Conservation (phyloP, 2,329 filamentous ascomycete species). For the Sclerotinia minor region DNA sequence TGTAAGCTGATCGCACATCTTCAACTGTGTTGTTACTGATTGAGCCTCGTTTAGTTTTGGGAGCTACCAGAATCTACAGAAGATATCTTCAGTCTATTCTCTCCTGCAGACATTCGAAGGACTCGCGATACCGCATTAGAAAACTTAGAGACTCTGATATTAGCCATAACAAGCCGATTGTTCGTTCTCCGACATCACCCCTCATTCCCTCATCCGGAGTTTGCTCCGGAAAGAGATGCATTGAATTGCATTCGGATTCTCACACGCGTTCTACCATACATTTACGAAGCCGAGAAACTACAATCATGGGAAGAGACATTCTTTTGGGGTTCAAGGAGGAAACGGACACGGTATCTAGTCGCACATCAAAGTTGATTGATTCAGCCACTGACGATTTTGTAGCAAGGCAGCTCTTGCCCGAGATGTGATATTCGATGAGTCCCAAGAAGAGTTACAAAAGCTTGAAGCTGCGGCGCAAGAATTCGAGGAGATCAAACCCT, state of each 20-base stretch:
- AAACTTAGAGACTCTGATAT: constrained; percentile 86
- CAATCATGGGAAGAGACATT: constrained; percentile 87
- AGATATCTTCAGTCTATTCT: constrained; percentile 95
- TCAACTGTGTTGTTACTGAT: constrained; percentile 26
- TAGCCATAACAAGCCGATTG: constrained; percentile 79
- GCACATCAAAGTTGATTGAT: background rate
- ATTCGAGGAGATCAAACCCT: constrained; percentile 79
- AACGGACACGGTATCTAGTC: constrained; percentile 53
- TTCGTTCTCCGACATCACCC: constrained; percentile 83
- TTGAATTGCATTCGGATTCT: constrained; percentile 93
- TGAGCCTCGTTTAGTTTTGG: constrained; percentile 71
- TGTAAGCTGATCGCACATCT: constrained; percentile 53
- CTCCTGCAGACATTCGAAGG: constrained; percentile 81
- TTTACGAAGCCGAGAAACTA: constrained; percentile 86
- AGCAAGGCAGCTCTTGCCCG: constrained; percentile 64
- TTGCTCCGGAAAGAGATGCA: constrained; percentile 81
- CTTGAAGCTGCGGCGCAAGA: constrained; percentile 55
- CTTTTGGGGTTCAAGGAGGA: constrained; percentile 81
- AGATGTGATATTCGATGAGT: constrained; percentile 84
- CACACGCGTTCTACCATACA: constrained; percentile 82
- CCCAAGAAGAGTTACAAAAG: constrained; percentile 54
- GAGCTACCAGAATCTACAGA: constrained; percentile 93
- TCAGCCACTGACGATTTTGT: constrained; percentile 29
- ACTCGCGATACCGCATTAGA: constrained; percentile 81
- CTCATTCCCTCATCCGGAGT: constrained; percentile 82